Evolutionary conservation across 2,329 filamentous ascomycete genomes (phyloP), one percentile per base, ranked within the genome.

Genomic region (Aspergillus bombycis): DNA sequence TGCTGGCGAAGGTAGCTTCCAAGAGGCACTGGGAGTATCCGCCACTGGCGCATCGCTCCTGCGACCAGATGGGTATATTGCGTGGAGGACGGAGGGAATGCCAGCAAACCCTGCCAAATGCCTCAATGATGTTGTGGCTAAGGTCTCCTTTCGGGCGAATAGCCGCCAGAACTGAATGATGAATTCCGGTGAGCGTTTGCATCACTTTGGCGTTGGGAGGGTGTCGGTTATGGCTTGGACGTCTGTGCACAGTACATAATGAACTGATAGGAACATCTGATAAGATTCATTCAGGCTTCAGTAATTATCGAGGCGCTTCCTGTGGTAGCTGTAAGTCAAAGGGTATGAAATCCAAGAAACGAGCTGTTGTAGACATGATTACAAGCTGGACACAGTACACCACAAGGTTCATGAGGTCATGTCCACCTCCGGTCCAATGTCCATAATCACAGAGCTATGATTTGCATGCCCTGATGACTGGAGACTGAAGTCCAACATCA

Each of bases 61-160:
- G 34, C 67, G 77, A 16, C 77, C 77, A 0, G 77, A 79, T 68
- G 75, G 73, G 0, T 74, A 75, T 66, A 69, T 79, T 52, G 72
- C 72, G 1, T 79, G 76, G 75, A 66, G 67, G n/a, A 55, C 52
- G 21, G 28, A 21, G 12, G 30, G 26, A 4, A 5, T 52, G 28
- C 52, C 52, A 16, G n/a, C 21, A 11, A 21, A 55, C 14, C 12
- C 34, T 23, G 21, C 10, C 2, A 10, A 9, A 6, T 28, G 55
- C 21, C 38, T 55, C 23, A 28, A 50, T 21, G 21, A 38, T 14
- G 21, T 55, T 12, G 6, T 55, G 2, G 12, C 52, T 36, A n/a
- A n/a, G 19, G 32, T 55, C 21, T 3, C 34, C 10, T 55, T 55
- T 38, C 52, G n/a, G 34, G 5, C n/a, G 48, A 32, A 34, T n/a